Percentiles rank a stretch among this genome's conserved stretches.
Evolutionary conservation across 805 yeast genomes (phyloP).

Genomic region (Kurtzmaniella cleridarum): DNA sequence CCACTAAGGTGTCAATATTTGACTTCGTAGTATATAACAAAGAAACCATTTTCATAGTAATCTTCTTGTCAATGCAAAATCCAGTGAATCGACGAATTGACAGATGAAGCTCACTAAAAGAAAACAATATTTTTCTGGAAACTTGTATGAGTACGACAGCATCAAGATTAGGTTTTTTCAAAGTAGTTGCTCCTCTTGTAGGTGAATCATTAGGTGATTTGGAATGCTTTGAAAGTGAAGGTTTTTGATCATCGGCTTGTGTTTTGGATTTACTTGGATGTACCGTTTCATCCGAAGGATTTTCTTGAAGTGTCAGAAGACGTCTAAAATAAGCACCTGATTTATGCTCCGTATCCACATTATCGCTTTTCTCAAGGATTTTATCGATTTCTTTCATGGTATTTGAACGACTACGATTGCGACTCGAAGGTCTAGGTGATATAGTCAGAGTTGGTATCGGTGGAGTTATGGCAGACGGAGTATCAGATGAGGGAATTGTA

Average conservation of each 20-base stretch:
- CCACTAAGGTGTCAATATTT: conserved; percentile 53
- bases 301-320: conserved; percentile 58
- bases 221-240: neutral
- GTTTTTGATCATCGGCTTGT: neutral
- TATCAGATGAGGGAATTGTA: conserved; percentile 9
- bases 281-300: conserved; percentile 24
- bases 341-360: conserved; percentile 41
- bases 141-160: conserved; percentile 27
- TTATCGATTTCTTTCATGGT: conserved; percentile 30
- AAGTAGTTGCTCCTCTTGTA: conserved; percentile 1
- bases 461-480: conserved; percentile 10
- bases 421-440: conserved; percentile 10
- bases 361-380: conserved; percentile 32
- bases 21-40: conserved; percentile 47
- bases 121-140: conserved; percentile 56
- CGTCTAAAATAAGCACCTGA: conserved; percentile 63
- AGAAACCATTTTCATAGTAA: conserved; percentile 50
- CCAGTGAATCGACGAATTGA: conserved; percentile 52
- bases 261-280: neutral
- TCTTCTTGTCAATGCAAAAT: conserved; percentile 51
- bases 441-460: conserved; percentile 9
- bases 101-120: conserved; percentile 61
- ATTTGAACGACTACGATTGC: conserved; percentile 28
- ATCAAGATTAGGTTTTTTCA: neutral
- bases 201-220: conserved; percentile 7